phyloP scores from a whole-genome alignment of 495 filamentous ascomycete genomes.

The Alectoria sarmentosa region DNA sequence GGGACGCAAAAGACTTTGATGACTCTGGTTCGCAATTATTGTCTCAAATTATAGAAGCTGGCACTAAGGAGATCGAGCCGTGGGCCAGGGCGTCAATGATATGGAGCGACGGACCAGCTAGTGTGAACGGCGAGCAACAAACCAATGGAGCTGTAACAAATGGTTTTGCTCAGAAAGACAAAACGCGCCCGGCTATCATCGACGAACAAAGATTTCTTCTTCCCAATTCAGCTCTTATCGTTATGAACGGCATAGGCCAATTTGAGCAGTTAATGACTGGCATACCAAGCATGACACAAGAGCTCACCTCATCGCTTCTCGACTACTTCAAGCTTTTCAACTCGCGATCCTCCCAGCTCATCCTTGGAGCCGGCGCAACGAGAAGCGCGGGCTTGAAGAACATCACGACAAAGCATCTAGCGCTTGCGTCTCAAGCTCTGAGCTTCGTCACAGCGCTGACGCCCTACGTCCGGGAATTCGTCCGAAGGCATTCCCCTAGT shows the following conservation, averaged over 20 bases:
- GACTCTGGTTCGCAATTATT: conserved; percentile 58
- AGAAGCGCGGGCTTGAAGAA: conserved; percentile 87
- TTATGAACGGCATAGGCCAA: conserved; percentile 70
- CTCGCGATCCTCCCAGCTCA: conserved; percentile 85
- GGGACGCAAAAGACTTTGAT: conserved; percentile 82
- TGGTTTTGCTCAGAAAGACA: conserved; percentile 52
- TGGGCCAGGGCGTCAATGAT: conserved; percentile 70
- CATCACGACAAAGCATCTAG: conserved; percentile 93
- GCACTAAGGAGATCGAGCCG: conserved; percentile 67
- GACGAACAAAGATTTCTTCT: conserved; percentile 83
- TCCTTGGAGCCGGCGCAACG: conserved; percentile 90
- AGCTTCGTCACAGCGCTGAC: conserved; percentile 82
- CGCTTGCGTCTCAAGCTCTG: conserved; percentile 82
- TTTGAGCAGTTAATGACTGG: conserved; percentile 76
- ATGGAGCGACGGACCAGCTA: conserved; percentile 45
- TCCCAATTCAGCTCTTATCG: conserved; percentile 69
- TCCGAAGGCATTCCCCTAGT: conserved; percentile 66
- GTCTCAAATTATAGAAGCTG: conserved; percentile 62
- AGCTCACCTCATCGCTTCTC: conserved; percentile 65
- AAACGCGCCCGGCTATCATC: conserved; percentile 63
- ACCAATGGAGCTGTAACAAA: conserved; percentile 39
- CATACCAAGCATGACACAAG: conserved; percentile 80
- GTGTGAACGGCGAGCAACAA: conserved; percentile 25
- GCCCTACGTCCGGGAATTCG: conserved; percentile 86
- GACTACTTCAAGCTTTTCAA: conserved; percentile 87